Conservation (phyloP, 108 stramenopile species). For the Chaetoceros tenuissimus region DNA sequence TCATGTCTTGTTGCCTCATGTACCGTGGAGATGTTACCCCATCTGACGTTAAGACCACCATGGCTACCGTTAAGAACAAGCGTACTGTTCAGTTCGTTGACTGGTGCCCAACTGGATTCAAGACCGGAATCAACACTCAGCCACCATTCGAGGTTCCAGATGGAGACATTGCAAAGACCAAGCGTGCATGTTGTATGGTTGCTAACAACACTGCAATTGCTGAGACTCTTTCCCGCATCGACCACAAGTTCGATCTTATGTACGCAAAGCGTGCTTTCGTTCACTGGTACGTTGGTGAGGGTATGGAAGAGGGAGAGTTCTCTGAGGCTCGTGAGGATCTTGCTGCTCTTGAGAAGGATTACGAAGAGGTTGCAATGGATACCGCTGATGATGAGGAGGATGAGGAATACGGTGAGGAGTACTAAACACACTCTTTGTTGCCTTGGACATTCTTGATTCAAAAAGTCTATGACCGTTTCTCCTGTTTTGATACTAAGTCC, state of each 20-base stretch:
- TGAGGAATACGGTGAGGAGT: slow-evolving; percentile 85
- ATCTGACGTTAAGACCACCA: slow-evolving; percentile 90
- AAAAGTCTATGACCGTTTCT: too few relatives aligned
- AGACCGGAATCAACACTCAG: slow-evolving; percentile 99
- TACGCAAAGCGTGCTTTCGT: slow-evolving; percentile 99
- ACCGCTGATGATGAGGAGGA: slow-evolving; percentile 92
- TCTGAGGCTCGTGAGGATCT: slow-evolving; percentile 99
- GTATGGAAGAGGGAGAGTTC: slow-evolving; percentile 99
- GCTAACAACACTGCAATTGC: slow-evolving; percentile 99
- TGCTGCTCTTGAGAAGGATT: slow-evolving; percentile 98
- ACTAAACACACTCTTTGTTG: slow-evolving; percentile 30
- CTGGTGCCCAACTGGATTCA: slow-evolving; percentile 97
- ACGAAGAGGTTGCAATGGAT: slow-evolving; percentile 93
- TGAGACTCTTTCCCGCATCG: slow-evolving; percentile 95
- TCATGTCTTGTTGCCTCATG: slow-evolving; percentile 99
- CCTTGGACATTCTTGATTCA: too few relatives aligned
- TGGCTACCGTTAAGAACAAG: slow-evolving; percentile 94
- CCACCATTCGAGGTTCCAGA: slow-evolving; percentile 92
- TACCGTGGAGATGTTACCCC: slow-evolving; percentile 95
- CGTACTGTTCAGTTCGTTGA: slow-evolving; percentile 94
- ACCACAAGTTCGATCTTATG: slow-evolving; percentile 99
- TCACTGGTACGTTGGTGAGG: slow-evolving; percentile 99
- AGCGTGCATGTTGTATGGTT: slow-evolving; percentile 99
- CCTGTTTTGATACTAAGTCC: too few relatives aligned
- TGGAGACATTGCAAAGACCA: slow-evolving; percentile 90